These are phyloP conservation scores for Kwoniella sp. DNA, from an alignment of 768 basidiomycete species.

Conservation along the genomic window DNA sequence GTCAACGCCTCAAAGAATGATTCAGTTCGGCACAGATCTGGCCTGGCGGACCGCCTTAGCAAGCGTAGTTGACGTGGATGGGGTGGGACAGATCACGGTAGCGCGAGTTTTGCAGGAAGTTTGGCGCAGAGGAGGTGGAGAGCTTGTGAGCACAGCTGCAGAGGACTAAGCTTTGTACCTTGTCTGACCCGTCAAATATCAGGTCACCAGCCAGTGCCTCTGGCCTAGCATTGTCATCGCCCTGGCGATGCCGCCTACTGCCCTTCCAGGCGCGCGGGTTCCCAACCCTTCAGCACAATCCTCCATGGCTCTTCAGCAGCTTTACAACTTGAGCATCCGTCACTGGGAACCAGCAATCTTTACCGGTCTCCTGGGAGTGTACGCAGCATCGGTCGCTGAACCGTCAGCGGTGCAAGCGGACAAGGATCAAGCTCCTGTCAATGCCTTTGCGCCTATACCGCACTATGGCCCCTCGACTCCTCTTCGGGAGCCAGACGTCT, in stretches of 20 bases:
- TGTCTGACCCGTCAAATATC: neutral
- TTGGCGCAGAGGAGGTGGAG: conserved; percentile 41
- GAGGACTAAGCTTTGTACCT: neutral
- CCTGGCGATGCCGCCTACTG: conserved; percentile 13
- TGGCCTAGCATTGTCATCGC: conserved; percentile 35
- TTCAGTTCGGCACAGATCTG: conserved; percentile 27
- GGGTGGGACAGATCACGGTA: conserved; percentile 33
- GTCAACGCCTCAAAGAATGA: conserved; percentile 5
- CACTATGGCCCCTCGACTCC: conserved; percentile 29
- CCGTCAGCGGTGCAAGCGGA: neutral
- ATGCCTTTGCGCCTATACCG: conserved; percentile 2
- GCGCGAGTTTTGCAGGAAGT: conserved; percentile 34
- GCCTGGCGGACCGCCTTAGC: conserved; percentile 40
- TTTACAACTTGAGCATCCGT: conserved; percentile 42
- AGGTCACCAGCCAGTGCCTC: conserved; percentile 31
- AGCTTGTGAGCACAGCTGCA: conserved; percentile 20
- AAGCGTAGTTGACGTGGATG: conserved; percentile 40
- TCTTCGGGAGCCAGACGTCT: conserved; percentile 29
- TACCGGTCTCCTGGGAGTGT: conserved; percentile 33
- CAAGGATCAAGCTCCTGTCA: neutral
- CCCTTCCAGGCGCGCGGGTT: conserved; percentile 13
- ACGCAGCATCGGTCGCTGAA: neutral
- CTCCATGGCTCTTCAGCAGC: conserved; percentile 28
- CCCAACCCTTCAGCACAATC: conserved; percentile 31
- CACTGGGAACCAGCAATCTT: conserved; percentile 41